phyloP scores from a whole-genome alignment of 257 asterid species.

The Capsicum pubescens region DNA sequence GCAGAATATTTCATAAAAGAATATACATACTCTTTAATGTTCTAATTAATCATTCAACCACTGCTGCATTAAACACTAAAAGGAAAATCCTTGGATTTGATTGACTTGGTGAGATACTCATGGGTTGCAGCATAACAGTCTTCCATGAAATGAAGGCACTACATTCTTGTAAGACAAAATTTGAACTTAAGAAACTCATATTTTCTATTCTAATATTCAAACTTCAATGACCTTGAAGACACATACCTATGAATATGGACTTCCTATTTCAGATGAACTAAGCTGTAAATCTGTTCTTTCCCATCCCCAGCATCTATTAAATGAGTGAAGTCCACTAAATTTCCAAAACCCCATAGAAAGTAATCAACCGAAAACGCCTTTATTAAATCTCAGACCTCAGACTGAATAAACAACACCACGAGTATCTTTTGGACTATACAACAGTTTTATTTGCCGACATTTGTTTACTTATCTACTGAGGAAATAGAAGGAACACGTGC shows the following conservation, averaged over 20 bases:
- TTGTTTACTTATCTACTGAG: neutral
- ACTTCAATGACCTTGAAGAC: neutral
- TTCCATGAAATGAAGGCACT: neutral
- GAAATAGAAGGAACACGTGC: neutral
- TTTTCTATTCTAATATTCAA: neutral
- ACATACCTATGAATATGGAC: neutral
- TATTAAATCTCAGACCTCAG: neutral
- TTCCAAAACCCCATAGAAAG: neutral
- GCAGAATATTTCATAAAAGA: neutral
- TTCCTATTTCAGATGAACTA: neutral
- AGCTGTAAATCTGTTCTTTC: neutral
- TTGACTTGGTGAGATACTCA: neutral
- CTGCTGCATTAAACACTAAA: neutral
- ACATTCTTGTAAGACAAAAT: neutral
- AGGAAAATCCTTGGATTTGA: conserved; percentile 24
- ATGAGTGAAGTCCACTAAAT: neutral
- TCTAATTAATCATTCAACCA: too few species aligned
- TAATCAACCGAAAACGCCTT: neutral
- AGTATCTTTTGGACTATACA: neutral
- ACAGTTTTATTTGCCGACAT: neutral
- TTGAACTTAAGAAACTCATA: neutral
- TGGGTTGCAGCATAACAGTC: neutral
- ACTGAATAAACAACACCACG: neutral
- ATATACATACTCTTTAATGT: neutral
- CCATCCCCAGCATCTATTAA: neutral